Percentiles rank a stretch among this genome's conserved stretches.
Evolutionary conservation across 768 basidiomycete genomes (phyloP).

Genomic region (Serendipita sp.): DNA sequence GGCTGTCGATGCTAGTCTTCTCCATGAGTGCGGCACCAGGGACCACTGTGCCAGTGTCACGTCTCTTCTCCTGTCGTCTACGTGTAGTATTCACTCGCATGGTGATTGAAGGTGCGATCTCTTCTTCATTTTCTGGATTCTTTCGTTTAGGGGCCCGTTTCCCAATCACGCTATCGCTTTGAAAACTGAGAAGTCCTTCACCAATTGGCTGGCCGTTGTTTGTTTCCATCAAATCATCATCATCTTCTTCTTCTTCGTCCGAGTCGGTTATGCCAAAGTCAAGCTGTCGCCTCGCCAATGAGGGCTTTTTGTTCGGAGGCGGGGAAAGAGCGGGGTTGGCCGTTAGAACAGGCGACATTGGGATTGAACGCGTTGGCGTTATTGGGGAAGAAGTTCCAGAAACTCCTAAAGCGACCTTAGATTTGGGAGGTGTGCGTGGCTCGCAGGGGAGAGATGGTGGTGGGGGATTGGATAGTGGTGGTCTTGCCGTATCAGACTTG

Average conservation of each 20-base stretch:
- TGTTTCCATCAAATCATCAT: background rate
- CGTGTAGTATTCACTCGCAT: background rate
- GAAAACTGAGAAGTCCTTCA: background rate
- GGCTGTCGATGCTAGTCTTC: slow-evolving; percentile 7
- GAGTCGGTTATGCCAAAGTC: background rate
- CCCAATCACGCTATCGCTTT: background rate
- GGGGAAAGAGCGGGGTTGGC: slow-evolving; percentile 3
- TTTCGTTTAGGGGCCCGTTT: background rate
- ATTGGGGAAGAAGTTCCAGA: background rate
- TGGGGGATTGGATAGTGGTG: background rate
- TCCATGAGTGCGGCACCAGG: background rate
- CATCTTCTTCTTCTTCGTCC: background rate
- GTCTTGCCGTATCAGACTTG: background rate
- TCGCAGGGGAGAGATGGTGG: background rate
- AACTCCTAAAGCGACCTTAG: background rate
- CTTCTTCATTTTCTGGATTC: slow-evolving; percentile 5
- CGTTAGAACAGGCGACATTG: background rate
- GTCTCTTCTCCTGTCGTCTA: background rate
- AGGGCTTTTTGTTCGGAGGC: background rate
- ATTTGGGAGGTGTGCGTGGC: background rate
- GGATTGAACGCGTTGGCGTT: background rate
- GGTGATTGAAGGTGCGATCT: background rate
- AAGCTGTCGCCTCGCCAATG: background rate
- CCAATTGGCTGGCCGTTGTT: background rate
- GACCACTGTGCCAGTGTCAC: slow-evolving; percentile 5